Conservation (phyloP, 768 basidiomycete genomes). For the Mycena maculata region DNA sequence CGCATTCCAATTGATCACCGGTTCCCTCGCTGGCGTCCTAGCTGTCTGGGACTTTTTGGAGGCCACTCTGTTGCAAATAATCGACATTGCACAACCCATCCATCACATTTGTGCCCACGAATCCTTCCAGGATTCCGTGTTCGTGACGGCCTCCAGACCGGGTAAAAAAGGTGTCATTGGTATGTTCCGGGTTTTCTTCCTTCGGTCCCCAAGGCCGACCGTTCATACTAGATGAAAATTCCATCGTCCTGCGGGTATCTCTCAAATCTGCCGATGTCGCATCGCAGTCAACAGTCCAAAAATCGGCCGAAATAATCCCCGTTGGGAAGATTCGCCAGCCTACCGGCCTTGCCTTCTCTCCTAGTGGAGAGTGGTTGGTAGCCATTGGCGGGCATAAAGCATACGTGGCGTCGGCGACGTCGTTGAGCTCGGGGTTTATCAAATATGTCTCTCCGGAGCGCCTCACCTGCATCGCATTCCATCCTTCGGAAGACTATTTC, state of each 20-base stretch:
- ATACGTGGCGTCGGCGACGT: slow-evolving; percentile 74
- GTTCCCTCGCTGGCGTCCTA: slow-evolving; percentile 84
- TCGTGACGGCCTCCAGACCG: slow-evolving; percentile 70
- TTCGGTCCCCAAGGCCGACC: slow-evolving; percentile 25
- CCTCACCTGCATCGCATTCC: slow-evolving; percentile 87
- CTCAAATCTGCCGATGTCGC: slow-evolving; percentile 60
- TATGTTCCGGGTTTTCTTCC: slow-evolving; percentile 40
- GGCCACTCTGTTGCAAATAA: slow-evolving; percentile 78
- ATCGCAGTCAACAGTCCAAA: slow-evolving; percentile 52
- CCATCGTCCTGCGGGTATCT: slow-evolving; percentile 72
- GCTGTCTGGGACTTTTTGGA: slow-evolving; percentile 96
- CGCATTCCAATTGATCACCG: slow-evolving; percentile 89
- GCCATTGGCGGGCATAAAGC: slow-evolving; percentile 80
- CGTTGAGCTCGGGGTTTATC: slow-evolving; percentile 73
- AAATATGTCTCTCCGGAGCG: slow-evolving; percentile 86
- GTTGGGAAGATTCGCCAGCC: slow-evolving; percentile 78
- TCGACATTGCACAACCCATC: slow-evolving; percentile 77
- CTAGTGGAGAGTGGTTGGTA: slow-evolving; percentile 82
- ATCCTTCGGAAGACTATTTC: slow-evolving; percentile 92
- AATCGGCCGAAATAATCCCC: slow-evolving; percentile 61
- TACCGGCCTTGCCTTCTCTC: slow-evolving; percentile 76
- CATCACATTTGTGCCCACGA: slow-evolving; percentile 78
- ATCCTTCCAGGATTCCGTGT: slow-evolving; percentile 73
- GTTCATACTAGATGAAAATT: slow-evolving; percentile 59
- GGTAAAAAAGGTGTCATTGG: slow-evolving; percentile 55